phyloP scores from a whole-genome alignment of 805 yeast genomes.

The Saccharomyces mikatae region DNA sequence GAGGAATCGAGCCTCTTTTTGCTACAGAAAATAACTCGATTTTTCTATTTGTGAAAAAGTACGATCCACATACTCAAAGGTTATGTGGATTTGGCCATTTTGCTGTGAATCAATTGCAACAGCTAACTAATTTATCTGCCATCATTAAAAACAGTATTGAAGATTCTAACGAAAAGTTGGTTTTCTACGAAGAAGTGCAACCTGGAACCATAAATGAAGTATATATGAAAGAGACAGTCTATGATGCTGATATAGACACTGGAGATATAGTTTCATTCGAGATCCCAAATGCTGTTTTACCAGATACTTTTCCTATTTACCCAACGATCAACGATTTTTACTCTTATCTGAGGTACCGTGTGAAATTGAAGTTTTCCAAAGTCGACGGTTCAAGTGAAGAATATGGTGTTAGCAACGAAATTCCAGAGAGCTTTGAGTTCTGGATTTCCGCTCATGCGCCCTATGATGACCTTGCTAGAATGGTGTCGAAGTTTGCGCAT shows the following conservation, averaged over 20 bases:
- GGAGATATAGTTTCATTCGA: slow-evolving; percentile 56
- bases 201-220: slow-evolving; percentile 43
- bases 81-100: slow-evolving; percentile 62
- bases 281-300: slow-evolving; percentile 7
- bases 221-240: slow-evolving; percentile 34
- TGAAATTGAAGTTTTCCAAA: slow-evolving; percentile 44
- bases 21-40: slow-evolving; percentile 16
- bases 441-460: slow-evolving; percentile 61
- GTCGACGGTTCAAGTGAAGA: slow-evolving; percentile 21
- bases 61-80: slow-evolving; percentile 47
- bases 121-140: slow-evolving; percentile 27
- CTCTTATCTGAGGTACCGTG: slow-evolving; percentile 48
- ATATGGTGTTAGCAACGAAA: slow-evolving; percentile 16
- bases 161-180: slow-evolving; percentile 29
- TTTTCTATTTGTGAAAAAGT: slow-evolving; percentile 52
- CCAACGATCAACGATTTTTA: slow-evolving; percentile 41
- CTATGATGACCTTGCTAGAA: slow-evolving; percentile 53
- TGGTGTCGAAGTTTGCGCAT: slow-evolving; percentile 46
- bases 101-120: slow-evolving; percentile 34
- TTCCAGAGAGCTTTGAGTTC: slow-evolving; percentile 37
- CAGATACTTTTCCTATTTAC: slow-evolving; percentile 28
- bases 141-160: slow-evolving; percentile 37
- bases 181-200: slow-evolving; percentile 53
- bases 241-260: slow-evolving; percentile 48
- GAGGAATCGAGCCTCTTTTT: neutral